Base-by-base conservation (phyloP, 371 early-diverging fungal species). In the Rhizopus stolonifer region DNA sequence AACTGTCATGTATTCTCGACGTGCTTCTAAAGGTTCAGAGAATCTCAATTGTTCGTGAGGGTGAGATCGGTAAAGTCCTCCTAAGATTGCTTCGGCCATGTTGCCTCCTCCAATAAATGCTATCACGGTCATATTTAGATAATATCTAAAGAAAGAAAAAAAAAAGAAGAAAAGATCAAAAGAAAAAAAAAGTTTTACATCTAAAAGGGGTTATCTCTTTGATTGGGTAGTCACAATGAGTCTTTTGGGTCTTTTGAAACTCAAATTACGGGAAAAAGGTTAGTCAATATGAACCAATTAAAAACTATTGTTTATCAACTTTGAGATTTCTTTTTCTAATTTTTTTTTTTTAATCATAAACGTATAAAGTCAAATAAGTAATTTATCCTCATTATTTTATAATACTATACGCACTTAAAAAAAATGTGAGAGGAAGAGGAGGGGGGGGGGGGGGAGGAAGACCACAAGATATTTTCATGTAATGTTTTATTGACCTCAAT, bases 31-130 rank as follows among this genome's bases (percentile, higher is more conserved):
- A 10, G 94, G 94, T 62, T 96, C 96, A 6, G 90, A 87, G 49
- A 91, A 92, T 33, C 78, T 72, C 14, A 94, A 76, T 49, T 82
- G 75, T n/a, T 74, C 60, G 10, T 85, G 68, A 17, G 85, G 82
- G 64, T 85, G 90, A 49, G 84, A 58, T 3, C 21, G 23, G 19
- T 64, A 67, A 32, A 96, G 82, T 18, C 96, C 96, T 11, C 92
- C 93, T 22, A 94, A 79, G 48, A 96, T 92, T 52, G 94, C 92
- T 61, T 85, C 86, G 0, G 84, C 74, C 23, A 92, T 89, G 61
- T 87, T 86, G 58, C 85, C 79, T 68, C 92, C 92, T 40, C 91
- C 74, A 32, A 91, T 90, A 92, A 94, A 92, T 53, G 65, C 69
- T 64, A 66, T 53, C 72, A 68, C 68, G 54, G 31, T 58, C 46